Conservation (phyloP, 2,329 filamentous ascomycete genomes). For the Claviceps pazoutovae region DNA sequence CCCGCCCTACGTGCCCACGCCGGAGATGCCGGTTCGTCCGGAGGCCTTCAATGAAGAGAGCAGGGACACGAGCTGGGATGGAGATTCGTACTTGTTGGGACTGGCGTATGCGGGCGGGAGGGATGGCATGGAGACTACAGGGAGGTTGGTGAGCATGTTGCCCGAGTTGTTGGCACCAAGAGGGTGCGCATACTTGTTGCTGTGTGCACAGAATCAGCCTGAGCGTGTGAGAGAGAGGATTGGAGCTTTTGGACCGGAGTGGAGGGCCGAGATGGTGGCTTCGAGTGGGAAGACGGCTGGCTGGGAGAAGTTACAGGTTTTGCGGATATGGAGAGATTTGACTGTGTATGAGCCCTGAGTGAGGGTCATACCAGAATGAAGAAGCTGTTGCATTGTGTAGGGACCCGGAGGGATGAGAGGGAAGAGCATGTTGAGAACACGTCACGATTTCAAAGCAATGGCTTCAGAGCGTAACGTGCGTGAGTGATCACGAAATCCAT, state of each 20-base stretch:
- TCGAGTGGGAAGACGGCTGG: constrained; percentile 76
- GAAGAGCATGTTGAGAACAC: background rate
- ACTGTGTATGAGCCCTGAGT: background rate
- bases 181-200: constrained; percentile 77
- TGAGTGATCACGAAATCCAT: background rate
- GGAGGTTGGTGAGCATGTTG: constrained; percentile 58
- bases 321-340: constrained; percentile 62
- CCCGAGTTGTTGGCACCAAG: constrained; percentile 46
- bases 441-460: background rate
- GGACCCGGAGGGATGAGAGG: background rate
- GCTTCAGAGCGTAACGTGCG: background rate
- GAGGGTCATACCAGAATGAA: background rate
- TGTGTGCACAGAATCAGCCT: constrained; percentile 85
- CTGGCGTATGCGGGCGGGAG: constrained; percentile 79
- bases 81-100: constrained; percentile 69
- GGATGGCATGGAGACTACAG: constrained; percentile 90
- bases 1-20: constrained; percentile 88
- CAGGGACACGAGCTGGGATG: constrained; percentile 44
- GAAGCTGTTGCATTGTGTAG: background rate
- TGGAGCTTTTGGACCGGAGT: constrained; percentile 35
- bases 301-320: constrained; percentile 85
- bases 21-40: constrained; percentile 48
- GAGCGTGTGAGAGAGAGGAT: constrained; percentile 55
- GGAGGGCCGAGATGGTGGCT: constrained; percentile 67
- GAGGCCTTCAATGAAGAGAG: constrained; percentile 10